Percentiles rank a stretch among this genome's conserved stretches.
Evolutionary conservation across 176 grass and related monocot species (phyloP).

Genomic region (Microstegium vimineum): DNA sequence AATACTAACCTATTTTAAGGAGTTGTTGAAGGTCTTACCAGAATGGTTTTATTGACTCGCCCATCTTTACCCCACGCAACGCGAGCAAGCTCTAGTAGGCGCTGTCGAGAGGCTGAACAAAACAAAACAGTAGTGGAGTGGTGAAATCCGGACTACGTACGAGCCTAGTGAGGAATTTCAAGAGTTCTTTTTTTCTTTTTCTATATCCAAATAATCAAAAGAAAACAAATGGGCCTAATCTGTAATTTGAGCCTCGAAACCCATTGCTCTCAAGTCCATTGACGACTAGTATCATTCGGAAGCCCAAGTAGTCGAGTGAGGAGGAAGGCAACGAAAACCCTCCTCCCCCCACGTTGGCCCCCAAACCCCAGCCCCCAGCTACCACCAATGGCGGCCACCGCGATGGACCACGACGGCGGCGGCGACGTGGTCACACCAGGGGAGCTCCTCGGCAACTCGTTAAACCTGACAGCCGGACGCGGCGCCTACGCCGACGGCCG

Average conservation of each 20-base stretch:
- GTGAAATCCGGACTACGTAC: too few species aligned
- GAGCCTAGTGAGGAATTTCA: background rate
- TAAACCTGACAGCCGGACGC: constrained; percentile 45
- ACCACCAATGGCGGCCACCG: constrained; percentile 47
- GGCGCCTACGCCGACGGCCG: constrained; percentile 77
- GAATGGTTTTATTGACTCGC: background rate
- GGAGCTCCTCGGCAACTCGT: constrained; percentile 54
- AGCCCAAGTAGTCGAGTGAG: background rate
- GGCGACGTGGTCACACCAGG: constrained; percentile 69
- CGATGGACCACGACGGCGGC: constrained; percentile 45
- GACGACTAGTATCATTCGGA: background rate
- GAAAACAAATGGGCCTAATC: background rate
- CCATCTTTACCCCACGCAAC: background rate
- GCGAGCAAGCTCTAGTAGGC: background rate
- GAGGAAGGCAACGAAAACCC: constrained; percentile 4
- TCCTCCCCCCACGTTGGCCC: background rate
- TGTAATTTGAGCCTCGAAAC: background rate
- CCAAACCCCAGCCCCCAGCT: background rate
- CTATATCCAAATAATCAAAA: background rate
- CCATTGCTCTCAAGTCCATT: background rate
- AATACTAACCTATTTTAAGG: too few species aligned
- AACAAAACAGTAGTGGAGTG: too few species aligned
- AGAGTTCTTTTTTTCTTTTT: background rate
- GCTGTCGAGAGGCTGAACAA: too few species aligned
- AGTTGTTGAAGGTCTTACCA: too few species aligned